phyloP scores from a whole-genome alignment of 2,329 filamentous ascomycete species.

The Mariannaea elegans region DNA sequence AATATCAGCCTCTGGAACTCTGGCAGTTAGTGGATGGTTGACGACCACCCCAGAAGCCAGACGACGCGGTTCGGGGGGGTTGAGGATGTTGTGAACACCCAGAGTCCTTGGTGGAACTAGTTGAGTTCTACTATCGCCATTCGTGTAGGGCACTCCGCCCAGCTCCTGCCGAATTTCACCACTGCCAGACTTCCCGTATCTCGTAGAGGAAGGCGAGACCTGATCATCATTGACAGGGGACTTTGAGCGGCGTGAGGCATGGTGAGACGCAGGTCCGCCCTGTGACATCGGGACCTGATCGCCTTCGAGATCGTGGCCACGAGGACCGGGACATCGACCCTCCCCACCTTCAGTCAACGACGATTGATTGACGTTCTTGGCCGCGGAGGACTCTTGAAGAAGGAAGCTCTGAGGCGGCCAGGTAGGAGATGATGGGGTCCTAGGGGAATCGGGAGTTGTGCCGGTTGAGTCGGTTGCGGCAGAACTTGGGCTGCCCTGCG shows the following conservation, averaged over 20 bases:
- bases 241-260: conserved; percentile 61
- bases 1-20: conserved; percentile 31
- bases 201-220: conserved; percentile 36
- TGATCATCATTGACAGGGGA: conserved; percentile 52
- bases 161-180: conserved; percentile 37
- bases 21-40: conserved; percentile 20
- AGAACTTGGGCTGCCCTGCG: conserved; percentile 45
- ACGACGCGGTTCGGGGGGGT: conserved; percentile 45
- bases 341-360: conserved; percentile 33
- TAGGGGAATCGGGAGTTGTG: conserved; percentile 47
- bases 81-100: conserved; percentile 51
- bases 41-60: conserved; percentile 28
- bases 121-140: conserved; percentile 35
- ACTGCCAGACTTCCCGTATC: conserved; percentile 30
- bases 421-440: conserved; percentile 46
- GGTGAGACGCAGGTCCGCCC: conserved; percentile 64
- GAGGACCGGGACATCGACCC: conserved; percentile 67
- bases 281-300: conserved; percentile 72
- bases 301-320: conserved; percentile 61
- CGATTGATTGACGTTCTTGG: conserved; percentile 33
- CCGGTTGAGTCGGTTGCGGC: conserved; percentile 45
- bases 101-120: conserved; percentile 40
- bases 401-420: conserved; percentile 39
- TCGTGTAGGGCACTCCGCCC: conserved; percentile 31
- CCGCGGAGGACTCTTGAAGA: conserved; percentile 30